Conservation (phyloP, 495 filamentous ascomycete genomes). For the Wilcoxina mikolae region DNA sequence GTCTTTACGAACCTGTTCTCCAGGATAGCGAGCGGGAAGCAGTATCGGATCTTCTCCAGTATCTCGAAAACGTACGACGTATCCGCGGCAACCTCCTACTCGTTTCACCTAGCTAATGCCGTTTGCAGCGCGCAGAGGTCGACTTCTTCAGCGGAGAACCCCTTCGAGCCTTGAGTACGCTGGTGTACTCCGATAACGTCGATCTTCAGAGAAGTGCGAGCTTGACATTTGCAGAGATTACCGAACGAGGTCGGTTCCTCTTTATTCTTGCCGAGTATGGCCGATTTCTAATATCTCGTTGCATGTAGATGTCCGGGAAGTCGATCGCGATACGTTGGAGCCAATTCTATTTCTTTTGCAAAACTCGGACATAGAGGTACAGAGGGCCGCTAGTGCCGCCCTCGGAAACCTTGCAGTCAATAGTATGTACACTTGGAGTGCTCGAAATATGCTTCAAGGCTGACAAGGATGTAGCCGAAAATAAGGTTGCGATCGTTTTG, state of each 20-base stretch:
- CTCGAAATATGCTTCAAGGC: neutral
- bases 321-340: conserved; percentile 84
- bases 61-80: conserved; percentile 76
- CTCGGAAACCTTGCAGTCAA: conserved; percentile 95
- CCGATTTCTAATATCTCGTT: neutral
- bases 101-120: conserved; percentile 17
- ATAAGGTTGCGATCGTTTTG: conserved; percentile 89
- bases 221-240: conserved; percentile 97
- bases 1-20: conserved; percentile 80
- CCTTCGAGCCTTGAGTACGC: conserved; percentile 80
- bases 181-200: conserved; percentile 97
- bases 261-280: conserved; percentile 10
- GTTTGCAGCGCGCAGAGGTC: conserved; percentile 66
- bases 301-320: conserved; percentile 78
- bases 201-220: conserved; percentile 94
- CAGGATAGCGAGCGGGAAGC: conserved; percentile 95
- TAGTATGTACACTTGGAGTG: conserved; percentile 42
- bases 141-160: conserved; percentile 98
- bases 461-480: conserved; percentile 51
- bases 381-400: conserved; percentile 89
- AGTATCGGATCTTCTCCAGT: conserved; percentile 85
- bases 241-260: conserved; percentile 65
- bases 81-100: neutral
- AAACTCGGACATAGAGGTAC: conserved; percentile 90
- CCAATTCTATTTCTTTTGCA: conserved; percentile 92